These are phyloP conservation scores for Novymonas esmeraldas DNA, from an alignment of 208 protist species.

Conservation along the genomic window DNA sequence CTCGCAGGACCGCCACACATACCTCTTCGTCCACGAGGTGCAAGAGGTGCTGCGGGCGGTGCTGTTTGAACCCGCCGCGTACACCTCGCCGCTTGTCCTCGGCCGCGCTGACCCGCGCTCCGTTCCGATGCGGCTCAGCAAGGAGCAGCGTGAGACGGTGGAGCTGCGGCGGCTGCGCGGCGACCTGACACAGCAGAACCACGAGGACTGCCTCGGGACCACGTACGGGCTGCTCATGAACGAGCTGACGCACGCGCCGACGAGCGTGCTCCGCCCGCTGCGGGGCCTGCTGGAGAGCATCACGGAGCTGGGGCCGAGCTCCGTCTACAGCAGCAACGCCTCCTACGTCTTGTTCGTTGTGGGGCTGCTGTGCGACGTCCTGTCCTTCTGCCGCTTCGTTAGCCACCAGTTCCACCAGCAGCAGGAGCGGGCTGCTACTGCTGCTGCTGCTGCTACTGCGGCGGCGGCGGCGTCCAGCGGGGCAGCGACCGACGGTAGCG, in stretches of 20 bases:
- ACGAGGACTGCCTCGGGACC: constrained; percentile 70
- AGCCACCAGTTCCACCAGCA: constrained; percentile 11
- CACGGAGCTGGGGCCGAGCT: constrained; percentile 61
- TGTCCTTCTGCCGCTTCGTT: constrained; percentile 47
- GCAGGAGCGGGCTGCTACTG: background rate
- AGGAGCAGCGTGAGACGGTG: constrained; percentile 48
- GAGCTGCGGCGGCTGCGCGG: constrained; percentile 37
- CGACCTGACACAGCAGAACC: constrained; percentile 37
- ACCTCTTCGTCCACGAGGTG: constrained; percentile 60
- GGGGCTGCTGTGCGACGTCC: constrained; percentile 60
- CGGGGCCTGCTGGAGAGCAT: constrained; percentile 46
- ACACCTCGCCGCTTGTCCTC: constrained; percentile 40
- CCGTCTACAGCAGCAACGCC: constrained; percentile 81
- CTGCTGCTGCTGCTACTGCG: too few relatives aligned
- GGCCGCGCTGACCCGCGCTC: constrained; percentile 35
- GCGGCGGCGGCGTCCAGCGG: background rate
- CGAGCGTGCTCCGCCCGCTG: constrained; percentile 55
- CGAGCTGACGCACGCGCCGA: constrained; percentile 72
- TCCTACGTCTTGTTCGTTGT: constrained; percentile 77
- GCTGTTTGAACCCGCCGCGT: constrained; percentile 91
- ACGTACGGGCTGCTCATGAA: constrained; percentile 87
- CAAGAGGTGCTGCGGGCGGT: constrained; percentile 84
- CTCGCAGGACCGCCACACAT: constrained; percentile 82
- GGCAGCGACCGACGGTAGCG: background rate
- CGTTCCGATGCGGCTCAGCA: constrained; percentile 71